Base-by-base conservation (phyloP, 306 rosid species). In the Luffa acutangula region DNA sequence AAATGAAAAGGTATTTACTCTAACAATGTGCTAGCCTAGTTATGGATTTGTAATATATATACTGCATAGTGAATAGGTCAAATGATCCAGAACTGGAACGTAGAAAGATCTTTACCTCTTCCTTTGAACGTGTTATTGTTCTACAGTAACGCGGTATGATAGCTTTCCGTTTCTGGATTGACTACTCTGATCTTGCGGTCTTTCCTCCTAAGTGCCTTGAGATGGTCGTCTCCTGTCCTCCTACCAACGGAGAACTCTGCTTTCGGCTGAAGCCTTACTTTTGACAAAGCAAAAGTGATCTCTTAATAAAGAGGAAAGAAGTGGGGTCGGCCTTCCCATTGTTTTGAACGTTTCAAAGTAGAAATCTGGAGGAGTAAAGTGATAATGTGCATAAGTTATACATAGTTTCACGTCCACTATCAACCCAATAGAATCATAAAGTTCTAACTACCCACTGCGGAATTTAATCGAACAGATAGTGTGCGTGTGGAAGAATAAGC, bases 251-350 rank as follows among this genome's bases (percentile, higher is more conserved):
- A 69, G 36, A 45, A 69, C 53, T 9, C 53, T 10, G 52, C 53
- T 69, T 71, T 71, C 56, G 41, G 57, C 37, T 71, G 41, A 46
- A 71, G 15, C 77, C 53, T 71, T 71, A 71, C 58, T 69, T 42
- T 69, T n/a, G 51, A 21, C 12, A 71, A 48, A 46, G 77, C 41
- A 71, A 46, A 71, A 71, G 56, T 46, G 42, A 21, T 41, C 53
- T 71, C 53, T 71, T 20, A 71, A 70, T 70, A 70, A 70, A 70
- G 76, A 70, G 54, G 36, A 8, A 70, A 70, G 11, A 10, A 5
- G 58, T 20, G 76, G 57, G 76, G 57, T 3, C 14, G 56, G 56
- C 39, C 58, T 71, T 46, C 57, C 57, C 58, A 46, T 71, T 46
- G 36, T 10, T 46, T 46, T 21, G 12, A 71, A 71, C 57, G 52